phyloP scores from a whole-genome alignment of 805 yeast genomes.

The Lipomyces japonicus region DNA sequence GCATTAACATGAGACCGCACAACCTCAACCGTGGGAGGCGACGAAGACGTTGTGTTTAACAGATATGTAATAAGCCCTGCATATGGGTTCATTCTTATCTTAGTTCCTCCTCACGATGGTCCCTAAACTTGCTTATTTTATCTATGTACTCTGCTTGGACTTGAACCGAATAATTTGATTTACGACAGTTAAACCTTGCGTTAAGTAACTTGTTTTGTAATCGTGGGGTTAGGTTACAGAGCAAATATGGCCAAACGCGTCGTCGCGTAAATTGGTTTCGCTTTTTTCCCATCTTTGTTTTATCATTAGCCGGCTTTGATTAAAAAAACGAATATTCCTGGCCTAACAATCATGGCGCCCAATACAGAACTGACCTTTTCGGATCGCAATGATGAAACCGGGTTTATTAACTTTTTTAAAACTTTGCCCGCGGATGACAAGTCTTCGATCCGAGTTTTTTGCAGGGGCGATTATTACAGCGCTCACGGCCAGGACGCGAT shows the following conservation, averaged over 20 bases:
- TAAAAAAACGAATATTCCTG: not conserved
- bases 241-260: no score
- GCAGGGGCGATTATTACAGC: constrained; percentile 61
- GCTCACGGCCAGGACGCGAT: constrained; percentile 73
- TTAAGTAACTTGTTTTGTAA: no score
- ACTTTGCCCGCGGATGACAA: constrained; percentile 15
- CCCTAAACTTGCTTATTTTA: no score
- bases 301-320: not conserved
- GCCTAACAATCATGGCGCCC: constrained; percentile 17
- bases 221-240: no score
- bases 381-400: constrained; percentile 49
- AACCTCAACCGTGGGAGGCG: constrained; percentile 2
- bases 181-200: no score
- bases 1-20: constrained; percentile 11
- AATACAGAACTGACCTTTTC: constrained; percentile 58
- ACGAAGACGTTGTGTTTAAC: not conserved
- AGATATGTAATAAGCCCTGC: constrained; percentile 5
- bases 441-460: constrained; percentile 15
- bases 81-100: constrained; percentile 14
- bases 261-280: no score
- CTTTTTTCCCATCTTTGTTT: no score
- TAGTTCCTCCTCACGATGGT: not conserved
- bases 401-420: constrained; percentile 34
- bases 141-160: no score
- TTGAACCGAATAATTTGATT: no score